These are phyloP conservation scores for Lichtheimia corymbifera DNA, from an alignment of 371 early-diverging fungal species.

Conservation along the genomic window DNA sequence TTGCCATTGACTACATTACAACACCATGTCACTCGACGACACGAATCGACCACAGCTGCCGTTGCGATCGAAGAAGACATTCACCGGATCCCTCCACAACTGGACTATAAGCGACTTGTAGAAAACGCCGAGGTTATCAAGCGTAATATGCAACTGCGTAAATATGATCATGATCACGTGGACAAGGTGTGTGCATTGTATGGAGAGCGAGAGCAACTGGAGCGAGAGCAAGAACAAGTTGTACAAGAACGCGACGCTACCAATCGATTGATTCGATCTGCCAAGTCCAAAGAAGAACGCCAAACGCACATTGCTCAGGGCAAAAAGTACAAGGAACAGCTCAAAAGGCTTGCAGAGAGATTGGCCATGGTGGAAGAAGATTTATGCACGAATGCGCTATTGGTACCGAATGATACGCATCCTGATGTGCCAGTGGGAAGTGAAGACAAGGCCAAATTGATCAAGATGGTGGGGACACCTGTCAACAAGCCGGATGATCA, in stretches of 20 bases:
- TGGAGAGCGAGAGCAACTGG: constrained; percentile 31
- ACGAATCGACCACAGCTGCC: neutral
- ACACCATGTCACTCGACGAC: too few species aligned
- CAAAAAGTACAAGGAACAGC: constrained; percentile 39
- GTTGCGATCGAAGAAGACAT: constrained; percentile 15
- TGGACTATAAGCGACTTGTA: constrained; percentile 62
- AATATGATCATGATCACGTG: constrained; percentile 47
- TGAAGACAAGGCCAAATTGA: constrained; percentile 57
- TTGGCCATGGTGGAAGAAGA: constrained; percentile 40
- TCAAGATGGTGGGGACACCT: constrained; percentile 47
- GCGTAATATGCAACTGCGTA: constrained; percentile 58
- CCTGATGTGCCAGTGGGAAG: constrained; percentile 67
- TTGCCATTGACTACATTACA: too few species aligned
- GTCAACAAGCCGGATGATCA: constrained; percentile 54
- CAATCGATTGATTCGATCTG: constrained; percentile 20
- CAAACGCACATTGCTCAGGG: constrained; percentile 14
- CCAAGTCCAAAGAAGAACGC: constrained; percentile 19
- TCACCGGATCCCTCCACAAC: constrained; percentile 50
- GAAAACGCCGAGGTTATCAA: constrained; percentile 52
- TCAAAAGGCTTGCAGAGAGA: constrained; percentile 39
- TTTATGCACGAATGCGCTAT: constrained; percentile 56
- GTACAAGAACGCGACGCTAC: constrained; percentile 56
- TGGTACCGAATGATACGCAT: constrained; percentile 77
- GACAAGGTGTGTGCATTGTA: constrained; percentile 51
- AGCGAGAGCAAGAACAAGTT: constrained; percentile 33